These are phyloP conservation scores for Raddia distichophylla DNA, from an alignment of 176 grass and related monocot species.

Conservation along the genomic window DNA sequence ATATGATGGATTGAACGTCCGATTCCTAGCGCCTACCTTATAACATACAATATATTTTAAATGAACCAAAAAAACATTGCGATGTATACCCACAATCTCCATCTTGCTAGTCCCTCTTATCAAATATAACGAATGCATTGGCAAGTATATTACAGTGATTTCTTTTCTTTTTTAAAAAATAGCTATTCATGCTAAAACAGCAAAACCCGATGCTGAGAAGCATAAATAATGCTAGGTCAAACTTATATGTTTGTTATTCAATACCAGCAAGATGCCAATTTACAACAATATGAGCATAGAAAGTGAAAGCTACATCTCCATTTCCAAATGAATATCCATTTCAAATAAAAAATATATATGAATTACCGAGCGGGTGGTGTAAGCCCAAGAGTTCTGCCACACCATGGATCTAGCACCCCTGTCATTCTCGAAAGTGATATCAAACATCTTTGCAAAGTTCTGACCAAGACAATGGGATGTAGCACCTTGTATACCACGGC, in stretches of 20 bases:
- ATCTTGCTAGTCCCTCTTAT: not conserved
- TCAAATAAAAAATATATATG: constrained; percentile 16
- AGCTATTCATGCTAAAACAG: not conserved
- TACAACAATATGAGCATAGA: not conserved
- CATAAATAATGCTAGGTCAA: constrained; percentile 3
- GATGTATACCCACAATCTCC: not conserved
- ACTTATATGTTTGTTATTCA: not conserved
- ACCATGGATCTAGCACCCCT: constrained; percentile 87
- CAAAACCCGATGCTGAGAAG: not conserved
- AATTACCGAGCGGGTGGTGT: constrained; percentile 95
- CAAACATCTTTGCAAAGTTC: constrained; percentile 97
- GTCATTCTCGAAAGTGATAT: constrained; percentile 97
- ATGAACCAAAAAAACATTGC: not conserved
- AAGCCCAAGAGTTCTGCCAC: constrained; percentile 99
- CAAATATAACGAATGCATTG: not conserved
- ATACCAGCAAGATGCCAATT: not conserved
- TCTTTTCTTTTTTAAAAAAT: not conserved
- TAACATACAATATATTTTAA: not conserved
- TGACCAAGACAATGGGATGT: constrained; percentile 97
- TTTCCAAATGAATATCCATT: constrained; percentile 2
- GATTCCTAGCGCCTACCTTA: not conserved
- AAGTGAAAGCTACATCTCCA: not conserved
- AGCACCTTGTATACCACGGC: constrained; percentile 94
- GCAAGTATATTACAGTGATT: not conserved
- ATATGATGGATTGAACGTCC: too few relatives aligned